These are phyloP conservation scores for Nosema muscidifuracis DNA, from an alignment of 371 early-diverging fungal genomes.

Conservation along the genomic window DNA sequence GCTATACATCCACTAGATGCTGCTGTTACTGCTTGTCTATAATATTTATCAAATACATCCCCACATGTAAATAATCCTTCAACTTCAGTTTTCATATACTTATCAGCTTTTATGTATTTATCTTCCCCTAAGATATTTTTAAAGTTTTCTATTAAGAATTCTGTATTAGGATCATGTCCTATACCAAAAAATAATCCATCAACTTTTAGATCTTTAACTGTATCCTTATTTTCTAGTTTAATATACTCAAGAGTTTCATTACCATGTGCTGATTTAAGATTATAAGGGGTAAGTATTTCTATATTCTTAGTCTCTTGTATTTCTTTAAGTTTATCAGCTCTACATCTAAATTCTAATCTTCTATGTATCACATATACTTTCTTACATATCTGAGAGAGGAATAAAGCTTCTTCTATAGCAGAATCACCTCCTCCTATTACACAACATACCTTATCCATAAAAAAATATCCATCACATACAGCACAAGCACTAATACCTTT, in stretches of 20 bases:
- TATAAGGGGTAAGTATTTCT: slow-evolving; percentile 77
- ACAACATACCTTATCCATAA: slow-evolving; percentile 74
- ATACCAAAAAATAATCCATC: slow-evolving; percentile 95
- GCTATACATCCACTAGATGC: slow-evolving; percentile 64
- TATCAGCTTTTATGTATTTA: slow-evolving; percentile 76
- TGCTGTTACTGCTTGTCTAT: slow-evolving; percentile 75
- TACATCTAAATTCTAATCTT: slow-evolving; percentile 84
- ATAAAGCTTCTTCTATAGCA: slow-evolving; percentile 92
- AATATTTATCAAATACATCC: slow-evolving; percentile 88
- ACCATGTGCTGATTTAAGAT: slow-evolving; percentile 75
- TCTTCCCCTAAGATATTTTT: slow-evolving; percentile 71
- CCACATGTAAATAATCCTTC: slow-evolving; percentile 91
- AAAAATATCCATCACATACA: slow-evolving; percentile 95
- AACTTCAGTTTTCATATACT: slow-evolving; percentile 70
- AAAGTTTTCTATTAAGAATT: slow-evolving; percentile 63
- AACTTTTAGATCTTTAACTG: slow-evolving; percentile 66
- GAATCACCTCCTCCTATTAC: slow-evolving; percentile 98
- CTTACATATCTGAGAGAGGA: slow-evolving; percentile 76
- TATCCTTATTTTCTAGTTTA: slow-evolving; percentile 61
- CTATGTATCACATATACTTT: slow-evolving; percentile 86
- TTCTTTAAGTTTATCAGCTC: slow-evolving; percentile 84
- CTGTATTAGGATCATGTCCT: slow-evolving; percentile 82
- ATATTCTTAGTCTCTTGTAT: slow-evolving; percentile 74
- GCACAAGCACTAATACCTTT: slow-evolving; percentile 96
- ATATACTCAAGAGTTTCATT: slow-evolving; percentile 64